Conservation (phyloP, 2,329 filamentous ascomycete genomes). For the Colletotrichum aenigma region DNA sequence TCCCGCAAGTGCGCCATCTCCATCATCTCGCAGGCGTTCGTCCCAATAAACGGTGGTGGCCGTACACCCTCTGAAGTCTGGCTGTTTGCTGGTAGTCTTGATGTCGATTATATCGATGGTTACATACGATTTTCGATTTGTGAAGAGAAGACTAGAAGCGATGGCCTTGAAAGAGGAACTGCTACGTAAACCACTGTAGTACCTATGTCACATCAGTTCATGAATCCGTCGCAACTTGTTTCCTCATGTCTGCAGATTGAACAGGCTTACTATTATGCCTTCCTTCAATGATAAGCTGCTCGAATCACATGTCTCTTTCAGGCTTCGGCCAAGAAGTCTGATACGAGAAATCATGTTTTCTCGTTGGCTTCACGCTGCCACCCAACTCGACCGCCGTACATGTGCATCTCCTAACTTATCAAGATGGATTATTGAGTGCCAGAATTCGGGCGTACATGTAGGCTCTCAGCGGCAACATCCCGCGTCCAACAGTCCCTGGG, state of each 20-base stretch:
- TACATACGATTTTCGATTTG: not conserved
- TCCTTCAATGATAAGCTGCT: not conserved
- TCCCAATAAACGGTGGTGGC: not conserved
- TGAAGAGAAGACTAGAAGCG: not conserved
- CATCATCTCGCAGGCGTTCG: conserved; percentile 12
- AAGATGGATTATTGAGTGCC: not conserved
- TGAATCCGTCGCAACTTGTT: not conserved
- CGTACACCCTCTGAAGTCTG: not conserved
- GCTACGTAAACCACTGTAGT: not conserved
- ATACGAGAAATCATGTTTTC: not conserved
- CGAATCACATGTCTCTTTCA: not conserved
- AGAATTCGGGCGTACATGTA: not conserved
- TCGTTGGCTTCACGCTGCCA: not conserved
- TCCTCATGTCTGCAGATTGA: not conserved
- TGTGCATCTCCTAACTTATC: not conserved
- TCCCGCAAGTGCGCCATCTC: conserved; percentile 3
- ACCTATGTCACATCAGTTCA: not conserved
- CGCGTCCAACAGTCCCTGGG: not conserved
- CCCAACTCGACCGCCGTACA: not conserved
- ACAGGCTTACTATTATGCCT: not conserved
- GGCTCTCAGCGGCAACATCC: not conserved
- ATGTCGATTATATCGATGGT: not conserved
- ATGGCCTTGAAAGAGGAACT: not conserved
- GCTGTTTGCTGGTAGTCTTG: not conserved
- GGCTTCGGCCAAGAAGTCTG: not conserved